Evolutionary conservation across 2,329 filamentous ascomycete species (phyloP).

Genomic region (Hirsutella rhossiliensis): DNA sequence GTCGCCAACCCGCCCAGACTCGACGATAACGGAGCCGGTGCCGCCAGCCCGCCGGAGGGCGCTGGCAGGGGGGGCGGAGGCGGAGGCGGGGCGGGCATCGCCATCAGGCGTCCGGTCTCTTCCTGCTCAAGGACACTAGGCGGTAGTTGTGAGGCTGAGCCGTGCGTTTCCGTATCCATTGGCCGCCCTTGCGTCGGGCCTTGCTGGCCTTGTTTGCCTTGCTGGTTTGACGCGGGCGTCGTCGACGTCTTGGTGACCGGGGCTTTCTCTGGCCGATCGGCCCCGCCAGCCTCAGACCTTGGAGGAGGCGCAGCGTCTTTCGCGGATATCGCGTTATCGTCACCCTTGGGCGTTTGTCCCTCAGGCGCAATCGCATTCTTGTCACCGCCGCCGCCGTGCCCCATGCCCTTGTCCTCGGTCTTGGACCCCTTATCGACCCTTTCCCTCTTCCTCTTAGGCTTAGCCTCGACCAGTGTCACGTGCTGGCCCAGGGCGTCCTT

Average conservation of each 20-base stretch:
- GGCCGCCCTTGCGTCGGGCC: neutral
- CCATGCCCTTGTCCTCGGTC: conserved; percentile 10
- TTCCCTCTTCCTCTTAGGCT: conserved; percentile 44
- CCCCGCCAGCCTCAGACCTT: neutral
- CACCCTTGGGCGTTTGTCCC: conserved; percentile 7
- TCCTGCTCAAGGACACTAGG: conserved; percentile 1
- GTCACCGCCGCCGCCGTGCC: neutral
- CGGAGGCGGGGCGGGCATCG: conserved; percentile 9
- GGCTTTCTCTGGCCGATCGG: neutral
- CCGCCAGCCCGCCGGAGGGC: conserved; percentile 7
- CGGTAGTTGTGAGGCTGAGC: neutral
- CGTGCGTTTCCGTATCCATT: neutral
- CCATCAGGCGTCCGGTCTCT: conserved; percentile 4
- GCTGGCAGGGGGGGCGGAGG: conserved; percentile 9
- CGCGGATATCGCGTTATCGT: neutral
- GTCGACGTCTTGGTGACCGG: neutral
- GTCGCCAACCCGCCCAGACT: conserved; percentile 7
- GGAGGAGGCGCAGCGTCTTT: neutral
- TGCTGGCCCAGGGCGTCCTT: conserved; percentile 61
- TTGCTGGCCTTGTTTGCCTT: neutral
- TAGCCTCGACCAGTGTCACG: conserved; percentile 50
- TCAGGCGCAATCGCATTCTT: conserved; percentile 7
- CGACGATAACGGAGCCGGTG: conserved; percentile 6
- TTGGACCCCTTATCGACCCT: conserved; percentile 22
- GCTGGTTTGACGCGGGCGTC: neutral